These are phyloP conservation scores for Aspergillus biplanus DNA, from an alignment of 495 filamentous ascomycete genomes.

Conservation along the genomic window DNA sequence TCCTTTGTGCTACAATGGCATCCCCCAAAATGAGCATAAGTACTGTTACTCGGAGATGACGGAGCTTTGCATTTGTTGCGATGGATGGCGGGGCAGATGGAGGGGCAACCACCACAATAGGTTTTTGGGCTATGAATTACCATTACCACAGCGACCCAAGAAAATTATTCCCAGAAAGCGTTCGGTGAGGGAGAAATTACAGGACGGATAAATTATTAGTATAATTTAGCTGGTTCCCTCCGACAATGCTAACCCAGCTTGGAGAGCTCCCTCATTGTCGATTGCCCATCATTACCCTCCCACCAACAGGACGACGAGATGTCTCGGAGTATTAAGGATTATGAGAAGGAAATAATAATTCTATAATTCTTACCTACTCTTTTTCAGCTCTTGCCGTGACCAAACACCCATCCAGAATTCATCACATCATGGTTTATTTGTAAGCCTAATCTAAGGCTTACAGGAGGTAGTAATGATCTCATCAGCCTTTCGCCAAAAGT, in stretches of 20 bases:
- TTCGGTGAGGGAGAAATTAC: slow-evolving; percentile 27
- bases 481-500: not conserved
- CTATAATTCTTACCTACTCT: not conserved
- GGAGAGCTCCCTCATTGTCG: not conserved
- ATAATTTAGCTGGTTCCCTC: not conserved
- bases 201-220: slow-evolving; percentile 20
- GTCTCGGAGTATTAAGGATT: too few species aligned
- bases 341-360: too few species aligned
- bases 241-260: not conserved
- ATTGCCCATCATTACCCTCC: not conserved
- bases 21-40: too few species aligned
- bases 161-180: slow-evolving; percentile 22
- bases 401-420: slow-evolving; percentile 10
- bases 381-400: not conserved
- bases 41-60: slow-evolving; percentile 20
- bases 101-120: slow-evolving; percentile 30
- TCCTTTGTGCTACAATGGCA: not conserved
- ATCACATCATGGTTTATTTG: slow-evolving; percentile 10
- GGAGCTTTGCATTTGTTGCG: slow-evolving; percentile 16
- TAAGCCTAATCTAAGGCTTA: not conserved
- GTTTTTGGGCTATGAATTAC: slow-evolving; percentile 11
- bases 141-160: slow-evolving; percentile 19
- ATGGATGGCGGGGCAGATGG: slow-evolving; percentile 41
- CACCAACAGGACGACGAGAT: not conserved
- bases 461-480: not conserved